Base-by-base conservation (phyloP, 495 filamentous ascomycete genomes). In the Penicillium nucicola region DNA sequence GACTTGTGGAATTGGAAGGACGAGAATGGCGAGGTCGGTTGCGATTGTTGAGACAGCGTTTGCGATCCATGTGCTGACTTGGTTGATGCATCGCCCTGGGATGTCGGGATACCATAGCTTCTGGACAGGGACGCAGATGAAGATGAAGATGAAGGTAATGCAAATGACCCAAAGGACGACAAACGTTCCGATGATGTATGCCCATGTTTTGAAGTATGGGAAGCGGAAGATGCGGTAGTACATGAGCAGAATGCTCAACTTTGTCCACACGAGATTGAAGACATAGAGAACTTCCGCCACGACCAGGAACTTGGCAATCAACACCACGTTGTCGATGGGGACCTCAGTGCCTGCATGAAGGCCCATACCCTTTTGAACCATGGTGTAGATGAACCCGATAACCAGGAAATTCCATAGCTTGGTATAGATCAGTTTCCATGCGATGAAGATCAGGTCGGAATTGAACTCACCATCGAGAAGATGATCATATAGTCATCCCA, bases 21-120 rank as follows among this genome's bases (percentile, higher is more conserved):
- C 28, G 4, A 79, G 61, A 19, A 79, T 77, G 4, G 61, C 53
- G 30, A 78, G 44, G 45, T 80, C 76, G 28, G 68, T 72, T 17
- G 69, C 52, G 31, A 80, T 72, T n/a, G 70, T 79, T 35, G 69
- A 66, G 14, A 72, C 64, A 7, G 71, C 72, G n/a, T 74, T 74
- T 13, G 61, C 67, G 35, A 73, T 62, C 52, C 70, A 74, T 15
- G 76, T 75, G 4, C 50, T 58, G 23, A 66, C 65, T 38, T 71
- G 67, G 38, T 70, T 62, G 48, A 78, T 73, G 55, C 77, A 78
- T 4, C 49, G 40, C 1, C 67, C 72, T 6, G 63, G 53, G 3
- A 67, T 45, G 1, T 58, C 40, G 5, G 64, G 65, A 22, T 67
- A 42, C 69, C 69, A 80, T 54, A 68, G 63, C 31, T 67, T 72